These are phyloP conservation scores for Phytophthora podocarpi DNA, from an alignment of 352 stramenopile genomes.

Conservation along the genomic window DNA sequence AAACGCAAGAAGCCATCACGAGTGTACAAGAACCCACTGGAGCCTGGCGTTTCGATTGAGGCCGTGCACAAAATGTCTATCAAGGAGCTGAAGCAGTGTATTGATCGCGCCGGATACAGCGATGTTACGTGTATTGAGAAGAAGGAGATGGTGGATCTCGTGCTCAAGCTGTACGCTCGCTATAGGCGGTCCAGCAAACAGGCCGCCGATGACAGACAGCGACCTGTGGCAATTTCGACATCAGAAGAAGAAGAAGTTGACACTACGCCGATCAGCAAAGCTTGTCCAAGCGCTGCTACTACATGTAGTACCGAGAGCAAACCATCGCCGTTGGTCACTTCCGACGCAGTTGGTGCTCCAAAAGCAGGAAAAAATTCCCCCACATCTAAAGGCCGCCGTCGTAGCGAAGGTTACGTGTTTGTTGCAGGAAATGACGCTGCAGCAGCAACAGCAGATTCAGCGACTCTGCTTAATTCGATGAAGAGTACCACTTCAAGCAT, in stretches of 20 bases:
- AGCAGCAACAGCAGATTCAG: slow-evolving; percentile 5
- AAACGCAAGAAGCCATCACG: slow-evolving; percentile 45
- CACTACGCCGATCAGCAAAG: slow-evolving; percentile 2
- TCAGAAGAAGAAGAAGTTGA: slow-evolving; percentile 14
- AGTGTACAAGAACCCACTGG: slow-evolving; percentile 75
- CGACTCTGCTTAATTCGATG: slow-evolving; percentile 40
- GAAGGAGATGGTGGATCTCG: slow-evolving; percentile 81
- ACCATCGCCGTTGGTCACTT: slow-evolving; percentile 11
- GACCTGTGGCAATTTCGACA: background rate
- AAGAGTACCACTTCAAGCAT: slow-evolving; percentile 54
- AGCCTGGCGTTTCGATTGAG: slow-evolving; percentile 58
- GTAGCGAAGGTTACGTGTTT: slow-evolving; percentile 33
- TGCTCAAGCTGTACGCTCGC: slow-evolving; percentile 78
- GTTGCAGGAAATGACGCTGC: slow-evolving; percentile 3
- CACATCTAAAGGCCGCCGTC: slow-evolving; percentile 24
- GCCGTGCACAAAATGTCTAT: slow-evolving; percentile 72
- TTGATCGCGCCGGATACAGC: slow-evolving; percentile 71
- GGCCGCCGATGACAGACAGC: slow-evolving; percentile 32
- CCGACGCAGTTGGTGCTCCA: background rate
- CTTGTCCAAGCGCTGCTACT: background rate
- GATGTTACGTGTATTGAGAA: slow-evolving; percentile 84
- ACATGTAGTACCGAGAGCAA: slow-evolving; percentile 21
- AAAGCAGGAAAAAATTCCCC: slow-evolving; percentile 10
- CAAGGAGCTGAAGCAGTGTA: slow-evolving; percentile 81
- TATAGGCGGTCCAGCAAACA: slow-evolving; percentile 65